phyloP scores from a whole-genome alignment of 2,329 filamentous ascomycete genomes.

The Trichoderma endophyticum region DNA sequence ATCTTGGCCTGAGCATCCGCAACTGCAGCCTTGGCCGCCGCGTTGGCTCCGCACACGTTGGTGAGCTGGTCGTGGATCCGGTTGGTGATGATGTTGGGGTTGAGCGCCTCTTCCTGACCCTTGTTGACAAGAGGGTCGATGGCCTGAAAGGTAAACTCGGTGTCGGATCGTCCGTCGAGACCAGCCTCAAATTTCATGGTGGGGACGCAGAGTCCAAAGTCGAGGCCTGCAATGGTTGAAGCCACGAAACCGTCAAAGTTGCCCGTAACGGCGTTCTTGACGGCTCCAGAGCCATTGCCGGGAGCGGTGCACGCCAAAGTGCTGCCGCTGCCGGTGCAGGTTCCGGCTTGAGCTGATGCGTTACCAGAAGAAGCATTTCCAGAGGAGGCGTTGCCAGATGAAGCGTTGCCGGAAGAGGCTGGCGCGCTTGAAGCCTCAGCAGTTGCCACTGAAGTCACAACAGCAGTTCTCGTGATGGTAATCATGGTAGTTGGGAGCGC shows the following conservation, averaged over 20 bases:
- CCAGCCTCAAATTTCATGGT: conserved; percentile 10
- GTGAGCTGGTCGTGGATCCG: conserved; percentile 8
- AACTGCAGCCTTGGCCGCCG: conserved; percentile 5
- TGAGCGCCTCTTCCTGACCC: conserved; percentile 1
- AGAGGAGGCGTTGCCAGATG: not conserved
- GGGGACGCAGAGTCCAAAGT: conserved; percentile 3
- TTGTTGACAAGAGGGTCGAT: conserved; percentile 11
- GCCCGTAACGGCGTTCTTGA: conserved; percentile 6
- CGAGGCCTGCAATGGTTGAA: not conserved
- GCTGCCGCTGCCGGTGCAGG: not conserved
- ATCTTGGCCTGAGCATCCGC: not conserved
- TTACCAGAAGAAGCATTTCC: not conserved
- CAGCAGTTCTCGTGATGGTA: not conserved
- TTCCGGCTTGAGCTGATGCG: not conserved
- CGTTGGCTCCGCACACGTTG: conserved; percentile 10
- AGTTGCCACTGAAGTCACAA: not conserved
- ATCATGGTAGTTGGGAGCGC: conserved; percentile 1
- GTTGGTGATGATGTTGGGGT: conserved; percentile 13
- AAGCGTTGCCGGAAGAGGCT: not conserved
- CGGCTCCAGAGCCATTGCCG: not conserved
- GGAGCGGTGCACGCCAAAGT: not conserved
- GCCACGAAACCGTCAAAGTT: conserved; percentile 8
- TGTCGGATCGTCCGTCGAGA: not conserved
- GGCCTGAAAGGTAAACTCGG: conserved; percentile 6
- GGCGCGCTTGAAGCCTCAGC: not conserved